Base-by-base conservation (phyloP, 352 stramenopile genomes). In the Pythium volutum region DNA sequence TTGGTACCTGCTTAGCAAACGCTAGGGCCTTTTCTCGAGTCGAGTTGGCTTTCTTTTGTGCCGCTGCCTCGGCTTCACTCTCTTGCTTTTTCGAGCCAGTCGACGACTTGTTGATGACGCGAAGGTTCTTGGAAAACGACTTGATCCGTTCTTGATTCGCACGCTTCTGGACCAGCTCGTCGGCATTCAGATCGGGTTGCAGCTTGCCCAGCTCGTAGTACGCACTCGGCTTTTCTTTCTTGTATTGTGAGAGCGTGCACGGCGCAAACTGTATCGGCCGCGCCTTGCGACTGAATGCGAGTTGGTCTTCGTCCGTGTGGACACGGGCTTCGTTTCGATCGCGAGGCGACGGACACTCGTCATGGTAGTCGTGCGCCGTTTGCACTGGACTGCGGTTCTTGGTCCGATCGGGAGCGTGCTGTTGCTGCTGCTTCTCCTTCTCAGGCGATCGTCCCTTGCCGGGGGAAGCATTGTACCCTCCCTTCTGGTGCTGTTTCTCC, bases 181-280 rank as follows among this genome's bases (percentile, higher is more conserved):
- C 78, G 3, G 79, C 76, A 49, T 95, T 93, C 20, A 96, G 64
- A 53, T 96, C 87, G 1, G 88, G 87, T 57, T 93, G 84, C 31
- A 96, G 73, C 67, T 95, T 95, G n/a, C 85, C 87, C 14, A 96
- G 67, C 47, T 96, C 88, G 49, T 93, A 89, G 75, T 96, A 96
- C 45, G 83, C 84, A 16, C 61, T 70, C 0, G 82, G 79, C 41
- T 95, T 95, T 50, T 89, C 83, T 59, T 95, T 91, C 55, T 88
- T 87, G 75, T 96, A 96, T 62, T 96, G 81, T 4, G 85, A 73
- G 2, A 96, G 58, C 10, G 88, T 96, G 48, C 87, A 93, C 11
- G 88, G 87, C 23, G 91, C 83, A 52, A 91, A 96, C 43, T 89
- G 79, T 2, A 93, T 79, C 0, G 76, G 67, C 1, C 87, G 69